Evolutionary conservation across 2,329 filamentous ascomycete species (phyloP).

Genomic region (Grosmannia serpens): DNA sequence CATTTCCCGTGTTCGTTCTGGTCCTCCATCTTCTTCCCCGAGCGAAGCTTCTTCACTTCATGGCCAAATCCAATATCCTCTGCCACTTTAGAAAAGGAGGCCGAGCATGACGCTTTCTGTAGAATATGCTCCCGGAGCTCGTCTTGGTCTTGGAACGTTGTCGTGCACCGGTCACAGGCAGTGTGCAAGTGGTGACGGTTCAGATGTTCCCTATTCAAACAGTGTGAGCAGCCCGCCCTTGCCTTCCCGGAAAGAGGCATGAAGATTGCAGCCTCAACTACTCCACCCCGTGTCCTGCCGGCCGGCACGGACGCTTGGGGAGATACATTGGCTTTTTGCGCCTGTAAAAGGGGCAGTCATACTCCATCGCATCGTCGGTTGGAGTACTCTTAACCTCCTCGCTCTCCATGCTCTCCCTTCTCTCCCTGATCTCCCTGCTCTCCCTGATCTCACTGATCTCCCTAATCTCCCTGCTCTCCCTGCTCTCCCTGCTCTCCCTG

Average conservation of each 20-base stretch:
- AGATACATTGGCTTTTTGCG: conserved; percentile 24
- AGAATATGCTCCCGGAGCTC: conserved; percentile 22
- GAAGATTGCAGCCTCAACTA: conserved; percentile 7
- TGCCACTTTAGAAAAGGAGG: conserved; percentile 14
- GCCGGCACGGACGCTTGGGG: conserved; percentile 22
- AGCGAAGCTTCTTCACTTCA: conserved; percentile 22
- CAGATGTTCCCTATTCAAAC: conserved; percentile 21
- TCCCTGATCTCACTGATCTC: too few species aligned
- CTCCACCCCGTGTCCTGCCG: conserved; percentile 27
- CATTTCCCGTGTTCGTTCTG: conserved; percentile 25
- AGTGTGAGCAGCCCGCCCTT: not conserved
- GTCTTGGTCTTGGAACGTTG: conserved; percentile 20
- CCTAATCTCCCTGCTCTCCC: too few species aligned
- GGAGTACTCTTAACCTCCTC: not conserved
- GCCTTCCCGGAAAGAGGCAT: not conserved
- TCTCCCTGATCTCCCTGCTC: not conserved
- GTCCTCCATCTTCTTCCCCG: conserved; percentile 19
- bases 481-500: too few species aligned
- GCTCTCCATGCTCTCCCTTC: conserved; percentile 1
- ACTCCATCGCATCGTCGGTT: not conserved
- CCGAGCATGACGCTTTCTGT: conserved; percentile 14
- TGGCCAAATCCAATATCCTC: conserved; percentile 23
- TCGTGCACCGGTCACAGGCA: conserved; percentile 24
- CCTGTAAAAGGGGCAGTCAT: conserved; percentile 29
- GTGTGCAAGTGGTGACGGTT: conserved; percentile 24